Percentiles rank a stretch among this genome's conserved stretches.
Conservation (phyloP, 805 yeast species). For the Suhomyces prunicola region DNA sequence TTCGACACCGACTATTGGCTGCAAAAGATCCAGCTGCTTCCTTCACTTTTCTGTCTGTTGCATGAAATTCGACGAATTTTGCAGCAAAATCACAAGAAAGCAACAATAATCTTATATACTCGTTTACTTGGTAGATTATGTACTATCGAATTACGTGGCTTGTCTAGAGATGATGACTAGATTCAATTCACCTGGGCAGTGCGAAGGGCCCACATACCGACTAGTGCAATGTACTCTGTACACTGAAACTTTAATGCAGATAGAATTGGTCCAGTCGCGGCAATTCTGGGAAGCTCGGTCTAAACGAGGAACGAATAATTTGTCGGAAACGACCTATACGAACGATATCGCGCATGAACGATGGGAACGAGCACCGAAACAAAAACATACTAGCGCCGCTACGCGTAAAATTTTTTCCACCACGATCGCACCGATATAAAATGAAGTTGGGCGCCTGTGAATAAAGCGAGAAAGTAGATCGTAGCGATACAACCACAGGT, state of each 20-base stretch:
- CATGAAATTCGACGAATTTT: no score
- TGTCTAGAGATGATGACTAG: no score
- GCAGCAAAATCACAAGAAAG: not conserved
- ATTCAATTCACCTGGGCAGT: no score
- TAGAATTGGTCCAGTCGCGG: not conserved
- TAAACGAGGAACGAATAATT: not conserved
- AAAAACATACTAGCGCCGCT: not conserved
- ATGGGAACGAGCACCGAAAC: conserved; percentile 3
- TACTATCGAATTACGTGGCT: no score
- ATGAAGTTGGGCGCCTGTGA: not conserved
- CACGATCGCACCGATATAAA: not conserved
- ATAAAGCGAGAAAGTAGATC: not conserved
- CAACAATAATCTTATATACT: no score
- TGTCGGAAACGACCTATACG: not conserved
- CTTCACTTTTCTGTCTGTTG: no score
- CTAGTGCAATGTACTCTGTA: not conserved
- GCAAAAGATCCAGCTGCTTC: no score
- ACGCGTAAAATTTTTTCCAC: conserved; percentile 1
- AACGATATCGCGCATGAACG: not conserved
- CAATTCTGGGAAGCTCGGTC: not conserved
- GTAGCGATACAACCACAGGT: conserved; percentile 7
- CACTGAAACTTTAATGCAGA: not conserved
- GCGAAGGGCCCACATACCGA: no score
- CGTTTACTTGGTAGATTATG: no score
- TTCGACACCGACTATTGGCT: no score